phyloP scores from a whole-genome alignment of 2,329 filamentous ascomycete genomes.

The Tricladium varicosporioides region DNA sequence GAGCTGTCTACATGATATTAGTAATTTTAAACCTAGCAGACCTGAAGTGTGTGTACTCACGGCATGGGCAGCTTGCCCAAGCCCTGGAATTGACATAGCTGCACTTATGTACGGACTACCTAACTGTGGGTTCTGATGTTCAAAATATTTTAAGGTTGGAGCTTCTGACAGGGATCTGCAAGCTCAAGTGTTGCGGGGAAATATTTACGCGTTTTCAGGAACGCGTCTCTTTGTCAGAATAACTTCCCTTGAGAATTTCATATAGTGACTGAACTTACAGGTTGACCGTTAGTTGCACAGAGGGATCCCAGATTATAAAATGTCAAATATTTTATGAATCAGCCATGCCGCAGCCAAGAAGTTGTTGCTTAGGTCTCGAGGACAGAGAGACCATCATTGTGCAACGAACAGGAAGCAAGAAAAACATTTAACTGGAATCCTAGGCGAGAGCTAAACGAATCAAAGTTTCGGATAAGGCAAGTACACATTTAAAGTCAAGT shows the following conservation, averaged over 20 bases:
- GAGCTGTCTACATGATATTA: constrained; percentile 24
- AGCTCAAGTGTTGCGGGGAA: not conserved
- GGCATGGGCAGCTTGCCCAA: constrained; percentile 64
- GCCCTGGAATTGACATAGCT: constrained; percentile 69
- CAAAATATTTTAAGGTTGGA: not conserved
- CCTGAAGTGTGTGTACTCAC: constrained; percentile 40
- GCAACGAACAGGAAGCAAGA: not conserved
- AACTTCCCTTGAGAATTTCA: too few relatives aligned
- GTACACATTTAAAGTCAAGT: not conserved
- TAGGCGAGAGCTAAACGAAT: not conserved
- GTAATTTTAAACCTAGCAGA: not conserved
- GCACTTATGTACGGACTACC: not conserved
- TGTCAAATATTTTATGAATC: too few relatives aligned
- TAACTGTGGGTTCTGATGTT: constrained; percentile 58
- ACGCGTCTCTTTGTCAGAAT: not conserved
- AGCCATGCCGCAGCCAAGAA: too few relatives aligned
- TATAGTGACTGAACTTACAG: too few relatives aligned
- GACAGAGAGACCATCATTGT: too few relatives aligned
- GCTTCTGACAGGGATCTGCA: not conserved
- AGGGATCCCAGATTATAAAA: too few relatives aligned
- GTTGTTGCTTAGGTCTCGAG: too few relatives aligned
- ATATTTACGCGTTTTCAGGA: not conserved
- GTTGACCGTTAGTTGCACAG: too few relatives aligned
- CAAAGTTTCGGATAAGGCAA: not conserved
- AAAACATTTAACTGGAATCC: not conserved